phyloP scores from a whole-genome alignment of 139 green algal genomes.

The Deuterostichococcus epilithicus region DNA sequence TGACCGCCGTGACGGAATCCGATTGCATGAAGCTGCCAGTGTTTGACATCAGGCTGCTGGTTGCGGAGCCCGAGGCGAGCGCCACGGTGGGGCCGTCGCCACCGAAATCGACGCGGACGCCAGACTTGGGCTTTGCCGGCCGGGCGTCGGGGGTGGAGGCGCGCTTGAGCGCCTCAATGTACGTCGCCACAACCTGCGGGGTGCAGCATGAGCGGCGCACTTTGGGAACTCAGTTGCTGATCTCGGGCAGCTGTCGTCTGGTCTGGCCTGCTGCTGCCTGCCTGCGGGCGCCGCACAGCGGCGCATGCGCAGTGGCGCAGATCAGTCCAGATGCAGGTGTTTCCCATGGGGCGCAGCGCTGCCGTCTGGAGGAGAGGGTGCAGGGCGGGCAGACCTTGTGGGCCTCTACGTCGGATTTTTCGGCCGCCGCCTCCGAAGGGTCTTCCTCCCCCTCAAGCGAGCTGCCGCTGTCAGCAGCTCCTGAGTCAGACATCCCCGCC shows the following conservation, averaged over 20 bases:
- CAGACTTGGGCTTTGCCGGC: too few species aligned
- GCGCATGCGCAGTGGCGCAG: too few species aligned
- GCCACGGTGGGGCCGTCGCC: not conserved
- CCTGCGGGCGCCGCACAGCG: too few species aligned
- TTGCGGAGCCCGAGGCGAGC: not conserved
- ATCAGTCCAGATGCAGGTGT: too few species aligned
- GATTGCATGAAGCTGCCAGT: not conserved
- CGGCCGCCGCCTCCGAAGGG: too few species aligned
- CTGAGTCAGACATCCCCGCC: not conserved
- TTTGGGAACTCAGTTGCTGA: not conserved
- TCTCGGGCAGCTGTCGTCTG: not conserved
- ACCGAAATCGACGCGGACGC: not conserved
- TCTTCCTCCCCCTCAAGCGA: too few species aligned
- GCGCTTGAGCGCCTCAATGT: not conserved
- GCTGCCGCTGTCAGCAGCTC: not conserved
- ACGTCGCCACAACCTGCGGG: not conserved
- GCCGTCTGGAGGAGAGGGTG: too few species aligned
- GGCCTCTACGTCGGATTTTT: too few species aligned
- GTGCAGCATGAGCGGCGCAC: too few species aligned
- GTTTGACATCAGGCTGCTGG: not conserved
- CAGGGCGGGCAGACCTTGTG: too few species aligned
- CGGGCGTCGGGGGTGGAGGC: not conserved
- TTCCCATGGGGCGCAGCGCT: too few species aligned
- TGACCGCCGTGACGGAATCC: not conserved
- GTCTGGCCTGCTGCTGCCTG: not conserved